phyloP scores from a whole-genome alignment of 2,329 filamentous ascomycete genomes.

The Colletotrichum musae region DNA sequence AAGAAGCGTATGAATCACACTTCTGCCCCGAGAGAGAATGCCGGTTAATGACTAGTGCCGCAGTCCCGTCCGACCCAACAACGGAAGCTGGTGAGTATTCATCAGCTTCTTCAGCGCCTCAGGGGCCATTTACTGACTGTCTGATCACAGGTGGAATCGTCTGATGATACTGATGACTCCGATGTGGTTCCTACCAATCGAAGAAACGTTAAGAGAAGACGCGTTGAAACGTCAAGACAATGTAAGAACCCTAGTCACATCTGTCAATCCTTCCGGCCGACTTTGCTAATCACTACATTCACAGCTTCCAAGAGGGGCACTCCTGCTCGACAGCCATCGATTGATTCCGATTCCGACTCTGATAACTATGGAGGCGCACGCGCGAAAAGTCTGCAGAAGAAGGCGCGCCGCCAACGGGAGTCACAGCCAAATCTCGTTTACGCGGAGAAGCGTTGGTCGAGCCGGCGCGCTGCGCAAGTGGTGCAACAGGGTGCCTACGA shows the following conservation, averaged over 20 bases:
- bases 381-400: slow-evolving; percentile 78
- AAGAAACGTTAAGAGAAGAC: slow-evolving; percentile 78
- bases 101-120: slow-evolving; percentile 5
- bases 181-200: slow-evolving; percentile 72
- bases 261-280: neutral
- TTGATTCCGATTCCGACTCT: slow-evolving; percentile 73
- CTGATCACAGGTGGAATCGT: slow-evolving; percentile 58
- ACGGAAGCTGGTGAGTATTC: slow-evolving; percentile 67
- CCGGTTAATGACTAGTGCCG: slow-evolving; percentile 21
- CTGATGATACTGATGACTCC: slow-evolving; percentile 80
- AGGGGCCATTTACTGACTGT: slow-evolving; percentile 43
- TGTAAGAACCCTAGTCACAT: slow-evolving; percentile 61
- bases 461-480: slow-evolving; percentile 83
- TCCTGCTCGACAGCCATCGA: slow-evolving; percentile 67
- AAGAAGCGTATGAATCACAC: slow-evolving; percentile 79
- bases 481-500: slow-evolving; percentile 74
- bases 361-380: slow-evolving; percentile 86
- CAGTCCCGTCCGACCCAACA: slow-evolving; percentile 72
- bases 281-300: slow-evolving; percentile 22
- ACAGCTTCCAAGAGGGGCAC: slow-evolving; percentile 74
- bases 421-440: slow-evolving; percentile 76
- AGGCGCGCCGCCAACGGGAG: slow-evolving; percentile 81
- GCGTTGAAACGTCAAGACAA: slow-evolving; percentile 74
- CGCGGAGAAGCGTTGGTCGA: slow-evolving; percentile 92
- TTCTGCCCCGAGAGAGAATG: slow-evolving; percentile 28